Evolutionary conservation across 768 basidiomycete species (phyloP).

Genomic region (Xerocomellus amylosporus): DNA sequence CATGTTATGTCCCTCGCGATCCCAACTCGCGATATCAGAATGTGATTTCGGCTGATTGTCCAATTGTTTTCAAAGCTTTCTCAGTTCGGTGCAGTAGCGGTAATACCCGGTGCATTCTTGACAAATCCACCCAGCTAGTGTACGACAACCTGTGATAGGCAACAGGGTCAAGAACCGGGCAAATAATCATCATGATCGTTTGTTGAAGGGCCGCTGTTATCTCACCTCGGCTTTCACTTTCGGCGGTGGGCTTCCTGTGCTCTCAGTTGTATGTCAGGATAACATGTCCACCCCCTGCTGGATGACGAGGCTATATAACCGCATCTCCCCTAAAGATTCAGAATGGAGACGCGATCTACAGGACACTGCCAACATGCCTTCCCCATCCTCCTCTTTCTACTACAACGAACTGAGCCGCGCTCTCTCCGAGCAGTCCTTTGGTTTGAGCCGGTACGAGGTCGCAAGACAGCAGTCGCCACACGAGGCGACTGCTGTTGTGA

Average conservation of each 20-base stretch:
- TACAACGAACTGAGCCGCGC: slow-evolving; percentile 51
- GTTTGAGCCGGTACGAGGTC: slow-evolving; percentile 48
- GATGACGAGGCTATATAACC: slow-evolving; percentile 30
- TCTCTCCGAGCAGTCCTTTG: slow-evolving; percentile 58
- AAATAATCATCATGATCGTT: slow-evolving; percentile 21
- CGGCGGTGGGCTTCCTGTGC: slow-evolving; percentile 12
- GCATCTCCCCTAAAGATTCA: slow-evolving; percentile 6
- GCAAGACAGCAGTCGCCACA: slow-evolving; percentile 35
- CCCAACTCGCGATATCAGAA: slow-evolving; percentile 8
- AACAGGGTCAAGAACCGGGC: slow-evolving; percentile 27
- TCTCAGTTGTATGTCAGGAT: slow-evolving; percentile 5
- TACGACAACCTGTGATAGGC: slow-evolving; percentile 22
- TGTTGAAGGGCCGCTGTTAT: slow-evolving; percentile 18
- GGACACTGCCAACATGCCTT: slow-evolving; percentile 15
- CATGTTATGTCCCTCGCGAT: slow-evolving; percentile 8
- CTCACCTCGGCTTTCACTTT: slow-evolving; percentile 13
- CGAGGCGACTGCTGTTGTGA: slow-evolving; percentile 53
- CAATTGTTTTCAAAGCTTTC: slow-evolving; percentile 2
- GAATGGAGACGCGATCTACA: slow-evolving; percentile 19
- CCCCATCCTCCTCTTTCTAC: slow-evolving; percentile 27
- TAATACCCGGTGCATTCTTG: slow-evolving; percentile 6
- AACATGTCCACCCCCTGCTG: slow-evolving; percentile 29
- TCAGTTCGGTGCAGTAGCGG: slow-evolving; percentile 6
- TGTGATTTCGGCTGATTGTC: slow-evolving; percentile 10
- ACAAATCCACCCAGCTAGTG: slow-evolving; percentile 6